Evolutionary conservation across 352 stramenopile genomes (phyloP).

Genomic region (Phytophthora gonapodyides): DNA sequence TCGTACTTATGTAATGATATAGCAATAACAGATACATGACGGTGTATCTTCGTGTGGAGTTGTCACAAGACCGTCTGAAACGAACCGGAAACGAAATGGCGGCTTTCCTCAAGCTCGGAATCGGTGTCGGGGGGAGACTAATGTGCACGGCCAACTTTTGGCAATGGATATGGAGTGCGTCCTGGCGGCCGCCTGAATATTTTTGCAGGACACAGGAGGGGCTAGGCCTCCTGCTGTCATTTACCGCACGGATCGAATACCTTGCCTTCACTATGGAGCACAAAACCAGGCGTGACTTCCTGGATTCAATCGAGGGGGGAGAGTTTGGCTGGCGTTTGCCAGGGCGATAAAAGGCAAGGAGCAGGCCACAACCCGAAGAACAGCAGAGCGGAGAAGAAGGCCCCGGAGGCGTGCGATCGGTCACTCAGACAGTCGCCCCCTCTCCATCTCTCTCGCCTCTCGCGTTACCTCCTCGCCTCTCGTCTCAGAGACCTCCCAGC

Average conservation of each 20-base stretch:
- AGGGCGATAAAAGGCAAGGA: constrained; percentile 11
- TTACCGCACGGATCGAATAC: constrained; percentile 8
- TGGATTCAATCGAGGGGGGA: constrained; percentile 4
- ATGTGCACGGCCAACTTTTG: too few relatives aligned
- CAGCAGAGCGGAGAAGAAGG: constrained; percentile 37
- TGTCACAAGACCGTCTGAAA: constrained; percentile 16
- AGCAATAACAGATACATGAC: too few relatives aligned
- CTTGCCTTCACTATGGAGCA: constrained; percentile 17
- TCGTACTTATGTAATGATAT: too few relatives aligned
- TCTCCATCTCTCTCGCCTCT: constrained; percentile 12
- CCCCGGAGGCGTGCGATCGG: constrained; percentile 1
- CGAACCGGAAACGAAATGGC: constrained; percentile 9
- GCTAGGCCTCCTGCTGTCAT: too few relatives aligned
- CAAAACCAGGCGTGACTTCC: constrained; percentile 17
- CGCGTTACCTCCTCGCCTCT: constrained; percentile 14
- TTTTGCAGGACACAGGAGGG: too few relatives aligned
- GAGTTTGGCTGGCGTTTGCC: constrained; percentile 25
- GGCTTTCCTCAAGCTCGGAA: too few relatives aligned
- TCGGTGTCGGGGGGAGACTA: too few relatives aligned
- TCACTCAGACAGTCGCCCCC: constrained; percentile 18
- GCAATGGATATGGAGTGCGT: too few relatives aligned
- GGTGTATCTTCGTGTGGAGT: constrained; percentile 8
- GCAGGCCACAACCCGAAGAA: constrained; percentile 48
- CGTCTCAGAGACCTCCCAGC: constrained; percentile 1
- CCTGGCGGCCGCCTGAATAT: too few relatives aligned